phyloP scores from a whole-genome alignment of 169 alveolate species.

The Plasmodium relictum region DNA sequence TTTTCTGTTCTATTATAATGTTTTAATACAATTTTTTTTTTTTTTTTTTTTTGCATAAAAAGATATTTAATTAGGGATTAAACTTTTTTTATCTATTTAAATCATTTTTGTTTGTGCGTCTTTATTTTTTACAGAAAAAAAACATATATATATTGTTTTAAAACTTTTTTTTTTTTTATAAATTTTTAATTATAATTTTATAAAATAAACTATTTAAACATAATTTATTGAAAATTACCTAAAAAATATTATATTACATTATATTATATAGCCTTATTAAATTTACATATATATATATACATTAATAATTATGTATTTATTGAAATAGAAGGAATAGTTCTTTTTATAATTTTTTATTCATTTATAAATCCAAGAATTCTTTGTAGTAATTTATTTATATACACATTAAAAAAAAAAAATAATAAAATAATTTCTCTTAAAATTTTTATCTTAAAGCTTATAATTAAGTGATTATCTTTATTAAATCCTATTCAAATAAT shows the following conservation, averaged over 20 bases:
- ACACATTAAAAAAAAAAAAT: too few species aligned
- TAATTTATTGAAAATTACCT: neutral
- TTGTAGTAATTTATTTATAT: too few species aligned
- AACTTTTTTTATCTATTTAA: neutral
- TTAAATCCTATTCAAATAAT: too few species aligned
- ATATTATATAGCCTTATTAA: too few species aligned
- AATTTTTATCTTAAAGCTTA: too few species aligned
- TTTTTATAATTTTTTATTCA: too few species aligned
- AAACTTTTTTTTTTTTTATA: neutral
- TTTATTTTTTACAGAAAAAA: neutral
- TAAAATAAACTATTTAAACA: neutral
- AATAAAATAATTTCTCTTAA: too few species aligned
- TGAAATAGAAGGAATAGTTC: too few species aligned
- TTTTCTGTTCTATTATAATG: neutral
- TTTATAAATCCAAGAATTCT: too few species aligned
- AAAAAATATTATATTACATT: neutral
- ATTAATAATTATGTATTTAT: too few species aligned
- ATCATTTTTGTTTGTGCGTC: neutral
- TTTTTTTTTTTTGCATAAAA: neutral
- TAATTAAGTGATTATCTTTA: too few species aligned
- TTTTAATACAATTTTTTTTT: neutral
- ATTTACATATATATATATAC: too few species aligned
- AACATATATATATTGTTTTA: neutral
- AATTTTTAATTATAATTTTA: neutral
- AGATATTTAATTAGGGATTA: neutral